Percentiles rank a stretch among this genome's conserved stretches.
Evolutionary conservation across 192 early-diverging fungal species (phyloP).

Genomic region (Geranomyces variabilis): DNA sequence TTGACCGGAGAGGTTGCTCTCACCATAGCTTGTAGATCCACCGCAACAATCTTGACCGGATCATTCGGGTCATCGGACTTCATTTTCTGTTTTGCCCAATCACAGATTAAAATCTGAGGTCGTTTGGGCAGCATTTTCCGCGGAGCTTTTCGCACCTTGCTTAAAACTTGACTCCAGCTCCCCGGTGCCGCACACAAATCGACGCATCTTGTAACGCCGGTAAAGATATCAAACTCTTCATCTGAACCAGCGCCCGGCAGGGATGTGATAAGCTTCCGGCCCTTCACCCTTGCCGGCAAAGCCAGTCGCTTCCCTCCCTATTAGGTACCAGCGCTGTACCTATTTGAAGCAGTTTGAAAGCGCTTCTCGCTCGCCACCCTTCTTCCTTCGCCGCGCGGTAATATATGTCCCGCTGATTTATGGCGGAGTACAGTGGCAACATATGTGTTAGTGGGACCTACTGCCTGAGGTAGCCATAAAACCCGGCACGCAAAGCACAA

Average conservation of each 20-base stretch:
- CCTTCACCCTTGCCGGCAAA: background rate
- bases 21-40: constrained; percentile 95
- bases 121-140: background rate
- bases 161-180: constrained; percentile 92
- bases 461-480: background rate
- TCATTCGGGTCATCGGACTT: constrained; percentile 46
- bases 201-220: constrained; percentile 82
- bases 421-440: background rate
- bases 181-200: constrained; percentile 98
- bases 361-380: constrained; percentile 94
- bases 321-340: constrained; percentile 36
- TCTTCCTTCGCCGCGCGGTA: constrained; percentile 97
- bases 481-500: background rate
- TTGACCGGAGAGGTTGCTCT: constrained; percentile 5
- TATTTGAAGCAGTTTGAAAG: constrained; percentile 96
- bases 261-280: no score
- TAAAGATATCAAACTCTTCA: constrained; percentile 90
- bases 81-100: constrained; percentile 27
- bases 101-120: no score
- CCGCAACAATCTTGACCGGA: constrained; percentile 84
- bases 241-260: no score
- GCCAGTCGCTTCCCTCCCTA: background rate
- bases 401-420: constrained; percentile 79
- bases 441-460: background rate
- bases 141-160: constrained; percentile 25